A percentile compares a stretch with the other conserved stretches of the same genome.
Conservation (phyloP, 2,329 filamentous ascomycete genomes). For the Immersiporthe knoxdaviesiana region DNA sequence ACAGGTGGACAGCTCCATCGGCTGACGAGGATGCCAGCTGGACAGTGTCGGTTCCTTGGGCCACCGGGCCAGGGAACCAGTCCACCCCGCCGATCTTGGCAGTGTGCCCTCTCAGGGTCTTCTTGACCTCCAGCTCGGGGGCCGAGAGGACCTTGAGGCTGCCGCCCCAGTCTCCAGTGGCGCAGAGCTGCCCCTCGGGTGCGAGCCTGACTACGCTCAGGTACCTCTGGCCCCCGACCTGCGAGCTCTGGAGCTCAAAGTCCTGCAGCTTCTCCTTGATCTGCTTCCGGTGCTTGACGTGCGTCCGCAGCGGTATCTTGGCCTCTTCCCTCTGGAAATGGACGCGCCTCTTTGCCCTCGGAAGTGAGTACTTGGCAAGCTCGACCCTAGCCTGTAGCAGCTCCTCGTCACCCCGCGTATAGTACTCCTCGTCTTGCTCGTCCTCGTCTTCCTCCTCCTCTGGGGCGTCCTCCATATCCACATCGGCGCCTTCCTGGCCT, state of each 20-base stretch:
- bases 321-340: constrained; percentile 80
- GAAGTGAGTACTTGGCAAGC: constrained; percentile 83
- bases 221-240: constrained; percentile 87
- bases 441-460: constrained; percentile 62
- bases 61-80: constrained; percentile 84
- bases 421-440: constrained; percentile 91
- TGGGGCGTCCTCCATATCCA: constrained; percentile 62
- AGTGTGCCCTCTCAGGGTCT: constrained; percentile 78
- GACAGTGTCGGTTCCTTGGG: constrained; percentile 68
- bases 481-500: constrained; percentile 55
- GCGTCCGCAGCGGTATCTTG: constrained; percentile 81
- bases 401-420: constrained; percentile 77
- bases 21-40: constrained; percentile 91
- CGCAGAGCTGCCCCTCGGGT: constrained; percentile 80
- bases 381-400: constrained; percentile 76
- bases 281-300: constrained; percentile 88
- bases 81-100: constrained; percentile 88
- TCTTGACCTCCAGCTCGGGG: constrained; percentile 78
- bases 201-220: constrained; percentile 92
- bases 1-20: constrained; percentile 85
- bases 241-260: constrained; percentile 91
- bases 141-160: constrained; percentile 85
- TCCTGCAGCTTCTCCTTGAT: constrained; percentile 81
- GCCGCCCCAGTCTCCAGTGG: constrained; percentile 91
- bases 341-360: constrained; percentile 76